Conservation (phyloP, 306 rosid species). For the Canavalia gladiata region DNA sequence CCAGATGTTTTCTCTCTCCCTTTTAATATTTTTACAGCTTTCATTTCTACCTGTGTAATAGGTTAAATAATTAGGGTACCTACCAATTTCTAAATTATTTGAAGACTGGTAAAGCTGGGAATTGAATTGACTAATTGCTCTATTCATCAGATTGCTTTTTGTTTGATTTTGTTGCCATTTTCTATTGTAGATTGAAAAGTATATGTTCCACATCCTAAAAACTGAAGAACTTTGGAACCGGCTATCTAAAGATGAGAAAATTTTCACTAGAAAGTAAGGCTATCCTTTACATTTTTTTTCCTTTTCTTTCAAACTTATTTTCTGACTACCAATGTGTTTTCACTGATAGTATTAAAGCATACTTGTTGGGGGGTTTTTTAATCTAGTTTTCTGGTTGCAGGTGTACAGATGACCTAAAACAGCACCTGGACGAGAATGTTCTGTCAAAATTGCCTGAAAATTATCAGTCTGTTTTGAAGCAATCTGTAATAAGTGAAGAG, state of each 20-base stretch:
- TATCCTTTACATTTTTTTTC: not conserved
- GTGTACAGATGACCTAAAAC: slow-evolving; percentile 73
- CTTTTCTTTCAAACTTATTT: not conserved
- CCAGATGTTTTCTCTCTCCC: not conserved
- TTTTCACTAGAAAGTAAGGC: slow-evolving; percentile 67
- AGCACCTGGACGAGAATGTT: slow-evolving; percentile 78
- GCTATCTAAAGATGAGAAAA: slow-evolving; percentile 78
- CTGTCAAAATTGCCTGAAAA: slow-evolving; percentile 78
- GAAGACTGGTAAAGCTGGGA: slow-evolving; percentile 6
- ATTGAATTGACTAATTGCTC: slow-evolving; percentile 21
- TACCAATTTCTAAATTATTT: slow-evolving; percentile 25
- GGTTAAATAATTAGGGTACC: not conserved
- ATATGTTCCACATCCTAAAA: slow-evolving; percentile 74
- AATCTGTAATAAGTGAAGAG: slow-evolving; percentile 84
- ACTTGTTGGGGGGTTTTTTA: slow-evolving; percentile 38
- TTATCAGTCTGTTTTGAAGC: slow-evolving; percentile 73
- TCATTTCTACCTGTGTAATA: slow-evolving; percentile 5
- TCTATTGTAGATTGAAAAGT: slow-evolving; percentile 79
- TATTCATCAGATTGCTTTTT: slow-evolving; percentile 28
- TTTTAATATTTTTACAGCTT: slow-evolving; percentile 1
- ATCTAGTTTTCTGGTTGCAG: slow-evolving; percentile 60
- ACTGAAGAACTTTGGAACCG: slow-evolving; percentile 69
- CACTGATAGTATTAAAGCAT: slow-evolving; percentile 3
- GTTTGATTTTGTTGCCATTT: slow-evolving; percentile 30
- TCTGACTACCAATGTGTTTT: not conserved